Percentiles rank a stretch among this genome's conserved stretches.
Conservation (phyloP, 2,329 filamentous ascomycete species). For the Elsinoe fawcettii region DNA sequence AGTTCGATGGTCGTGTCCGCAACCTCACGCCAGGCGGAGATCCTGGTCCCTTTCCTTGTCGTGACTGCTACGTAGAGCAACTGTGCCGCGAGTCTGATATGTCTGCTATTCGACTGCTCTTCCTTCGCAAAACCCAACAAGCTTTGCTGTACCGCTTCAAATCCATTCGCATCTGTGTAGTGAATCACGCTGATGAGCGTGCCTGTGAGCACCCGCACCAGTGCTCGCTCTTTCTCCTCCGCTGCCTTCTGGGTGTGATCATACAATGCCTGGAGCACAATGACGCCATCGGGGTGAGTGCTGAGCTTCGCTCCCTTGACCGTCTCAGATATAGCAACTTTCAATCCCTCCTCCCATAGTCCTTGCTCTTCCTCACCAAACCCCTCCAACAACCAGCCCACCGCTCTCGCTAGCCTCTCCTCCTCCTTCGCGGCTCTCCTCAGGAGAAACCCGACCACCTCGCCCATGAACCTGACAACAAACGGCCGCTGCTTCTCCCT, state of each 20-base stretch:
- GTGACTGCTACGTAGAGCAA: slow-evolving; percentile 64
- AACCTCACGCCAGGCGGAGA: slow-evolving; percentile 63
- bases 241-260: slow-evolving; percentile 11
- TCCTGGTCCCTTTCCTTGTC: slow-evolving; percentile 71
- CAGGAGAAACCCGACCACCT: slow-evolving; percentile 88
- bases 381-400: slow-evolving; percentile 64
- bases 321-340: slow-evolving; percentile 85
- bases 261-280: slow-evolving; percentile 44
- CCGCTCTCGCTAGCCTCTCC: slow-evolving; percentile 60
- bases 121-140: slow-evolving; percentile 47
- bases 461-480: slow-evolving; percentile 85
- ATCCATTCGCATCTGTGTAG: slow-evolving; percentile 63
- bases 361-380: slow-evolving; percentile 42
- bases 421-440: slow-evolving; percentile 77
- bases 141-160: slow-evolving; percentile 58
- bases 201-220: slow-evolving; percentile 52
- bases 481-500: slow-evolving; percentile 75
- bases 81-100: slow-evolving; percentile 34
- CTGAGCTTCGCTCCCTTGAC: slow-evolving; percentile 54
- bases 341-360: slow-evolving; percentile 77
- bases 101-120: slow-evolving; percentile 32
- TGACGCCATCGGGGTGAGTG: slow-evolving; percentile 50
- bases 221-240: slow-evolving; percentile 18
- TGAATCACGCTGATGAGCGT: slow-evolving; percentile 76
- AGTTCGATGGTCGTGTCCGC: slow-evolving; percentile 39